phyloP scores from a whole-genome alignment of 2,329 filamentous ascomycete species.

The Apiospora koreana region DNA sequence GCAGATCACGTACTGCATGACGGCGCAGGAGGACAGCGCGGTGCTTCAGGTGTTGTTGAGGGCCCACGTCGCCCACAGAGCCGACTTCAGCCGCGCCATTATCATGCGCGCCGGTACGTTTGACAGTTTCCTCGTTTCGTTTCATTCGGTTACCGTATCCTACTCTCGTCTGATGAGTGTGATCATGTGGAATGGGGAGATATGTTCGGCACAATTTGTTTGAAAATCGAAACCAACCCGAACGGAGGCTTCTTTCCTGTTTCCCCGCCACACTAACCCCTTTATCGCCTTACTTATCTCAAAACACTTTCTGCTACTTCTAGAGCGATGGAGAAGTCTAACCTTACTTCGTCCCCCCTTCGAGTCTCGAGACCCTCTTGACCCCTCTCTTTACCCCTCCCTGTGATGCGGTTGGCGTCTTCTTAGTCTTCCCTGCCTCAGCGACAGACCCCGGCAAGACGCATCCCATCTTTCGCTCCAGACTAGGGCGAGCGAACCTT shows the following conservation, averaged over 20 bases:
- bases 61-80: constrained; percentile 53
- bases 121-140: not conserved
- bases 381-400: not conserved
- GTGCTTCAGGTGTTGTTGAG: constrained; percentile 66
- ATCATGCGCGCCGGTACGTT: constrained; percentile 61
- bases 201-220: constrained; percentile 6
- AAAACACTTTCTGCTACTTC: not conserved
- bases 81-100: constrained; percentile 68
- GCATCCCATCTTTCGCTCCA: not conserved
- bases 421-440: not conserved
- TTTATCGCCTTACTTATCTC: not conserved
- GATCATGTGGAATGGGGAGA: not conserved
- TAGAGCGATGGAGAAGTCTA: not conserved
- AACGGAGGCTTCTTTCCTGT: too few species aligned
- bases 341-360: not conserved
- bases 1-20: constrained; percentile 65
- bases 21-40: constrained; percentile 73
- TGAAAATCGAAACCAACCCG: not conserved
- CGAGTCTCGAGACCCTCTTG: not conserved
- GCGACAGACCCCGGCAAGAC: not conserved
- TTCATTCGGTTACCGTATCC: too few species aligned
- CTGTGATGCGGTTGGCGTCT: not conserved
- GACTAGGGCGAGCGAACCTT: not conserved
- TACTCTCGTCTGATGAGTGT: too few species aligned
- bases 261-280: not conserved